These are phyloP conservation scores for Achaetomium macrosporum DNA, from an alignment of 2,329 filamentous ascomycete genomes.

Conservation along the genomic window DNA sequence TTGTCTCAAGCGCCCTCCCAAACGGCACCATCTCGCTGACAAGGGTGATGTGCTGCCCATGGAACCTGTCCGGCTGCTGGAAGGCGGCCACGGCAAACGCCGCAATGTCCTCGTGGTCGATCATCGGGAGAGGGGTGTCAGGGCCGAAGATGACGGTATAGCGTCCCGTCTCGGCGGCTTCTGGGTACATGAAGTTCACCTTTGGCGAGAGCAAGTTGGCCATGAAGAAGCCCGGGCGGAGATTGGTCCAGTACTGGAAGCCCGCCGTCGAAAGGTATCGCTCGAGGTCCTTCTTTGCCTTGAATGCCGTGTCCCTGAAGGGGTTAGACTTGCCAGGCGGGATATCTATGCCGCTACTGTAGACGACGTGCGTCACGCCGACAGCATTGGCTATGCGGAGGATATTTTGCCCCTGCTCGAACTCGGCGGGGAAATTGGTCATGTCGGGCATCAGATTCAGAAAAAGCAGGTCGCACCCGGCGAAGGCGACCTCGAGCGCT, in stretches of 20 bases:
- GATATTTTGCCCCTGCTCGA: conserved; percentile 28
- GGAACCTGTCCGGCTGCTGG: conserved; percentile 13
- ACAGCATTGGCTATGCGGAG: conserved; percentile 34
- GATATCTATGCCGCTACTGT: conserved; percentile 30
- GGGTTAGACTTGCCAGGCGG: not conserved
- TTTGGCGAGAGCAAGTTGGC: conserved; percentile 42
- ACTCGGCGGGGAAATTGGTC: conserved; percentile 27
- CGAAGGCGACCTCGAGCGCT: conserved; percentile 28
- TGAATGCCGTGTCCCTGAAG: not conserved
- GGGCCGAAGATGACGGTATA: conserved; percentile 33
- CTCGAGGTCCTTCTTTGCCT: conserved; percentile 40
- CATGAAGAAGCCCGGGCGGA: conserved; percentile 48
- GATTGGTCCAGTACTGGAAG: conserved; percentile 41
- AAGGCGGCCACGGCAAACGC: conserved; percentile 40
- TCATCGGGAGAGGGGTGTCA: conserved; percentile 36
- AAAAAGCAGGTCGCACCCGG: conserved; percentile 30
- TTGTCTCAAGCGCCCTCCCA: not conserved
- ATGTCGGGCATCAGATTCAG: conserved; percentile 32
- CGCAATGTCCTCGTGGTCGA: conserved; percentile 44
- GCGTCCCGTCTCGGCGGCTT: conserved; percentile 33
- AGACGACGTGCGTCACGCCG: conserved; percentile 35
- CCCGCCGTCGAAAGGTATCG: conserved; percentile 31
- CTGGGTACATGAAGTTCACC: conserved; percentile 34
- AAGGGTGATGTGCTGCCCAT: conserved; percentile 9
- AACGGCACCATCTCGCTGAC: conserved; percentile 7